These are phyloP conservation scores for Barnettozyma hawaiiensis DNA, from an alignment of 1,139 yeast species.

Conservation along the genomic window DNA sequence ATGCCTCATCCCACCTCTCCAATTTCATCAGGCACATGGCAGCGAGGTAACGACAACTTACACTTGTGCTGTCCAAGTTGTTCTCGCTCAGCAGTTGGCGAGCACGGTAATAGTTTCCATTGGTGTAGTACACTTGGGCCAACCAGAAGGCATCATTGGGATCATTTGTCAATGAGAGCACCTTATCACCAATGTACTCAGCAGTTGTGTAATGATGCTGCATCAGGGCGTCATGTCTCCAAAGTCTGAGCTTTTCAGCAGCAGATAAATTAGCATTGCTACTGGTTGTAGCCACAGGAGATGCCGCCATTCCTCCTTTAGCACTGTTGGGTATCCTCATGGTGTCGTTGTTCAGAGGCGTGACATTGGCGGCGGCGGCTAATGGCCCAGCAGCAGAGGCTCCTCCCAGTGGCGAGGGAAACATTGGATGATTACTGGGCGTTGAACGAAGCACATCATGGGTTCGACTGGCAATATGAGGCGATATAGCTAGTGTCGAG, in stretches of 20 bases:
- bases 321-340: slow-evolving; percentile 4
- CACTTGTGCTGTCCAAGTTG: slow-evolving; percentile 39
- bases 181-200: slow-evolving; percentile 87
- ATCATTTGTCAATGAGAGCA: slow-evolving; percentile 65
- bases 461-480: slow-evolving; percentile 26
- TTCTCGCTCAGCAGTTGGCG: slow-evolving; percentile 48
- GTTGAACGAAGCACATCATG: slow-evolving; percentile 22
- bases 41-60: slow-evolving; percentile 77
- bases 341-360: slow-evolving; percentile 1
- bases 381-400: no score
- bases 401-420: slow-evolving; percentile 25
- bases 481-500: slow-evolving; percentile 29
- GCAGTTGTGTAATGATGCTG: slow-evolving; percentile 92
- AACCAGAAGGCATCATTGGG: slow-evolving; percentile 96
- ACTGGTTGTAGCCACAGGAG: slow-evolving; percentile 2
- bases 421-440: slow-evolving; percentile 25
- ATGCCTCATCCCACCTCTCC: slow-evolving; percentile 84
- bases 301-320: background rate
- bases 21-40: slow-evolving; percentile 70
- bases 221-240: slow-evolving; percentile 93
- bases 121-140: slow-evolving; percentile 73
- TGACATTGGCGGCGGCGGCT: slow-evolving; percentile 8
- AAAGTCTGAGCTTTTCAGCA: slow-evolving; percentile 77
- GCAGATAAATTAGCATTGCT: slow-evolving; percentile 58
- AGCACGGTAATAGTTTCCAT: slow-evolving; percentile 77